Evolutionary conservation across 2,329 filamentous ascomycete species (phyloP).

Genomic region (Neofusicoccum umdonicola): DNA sequence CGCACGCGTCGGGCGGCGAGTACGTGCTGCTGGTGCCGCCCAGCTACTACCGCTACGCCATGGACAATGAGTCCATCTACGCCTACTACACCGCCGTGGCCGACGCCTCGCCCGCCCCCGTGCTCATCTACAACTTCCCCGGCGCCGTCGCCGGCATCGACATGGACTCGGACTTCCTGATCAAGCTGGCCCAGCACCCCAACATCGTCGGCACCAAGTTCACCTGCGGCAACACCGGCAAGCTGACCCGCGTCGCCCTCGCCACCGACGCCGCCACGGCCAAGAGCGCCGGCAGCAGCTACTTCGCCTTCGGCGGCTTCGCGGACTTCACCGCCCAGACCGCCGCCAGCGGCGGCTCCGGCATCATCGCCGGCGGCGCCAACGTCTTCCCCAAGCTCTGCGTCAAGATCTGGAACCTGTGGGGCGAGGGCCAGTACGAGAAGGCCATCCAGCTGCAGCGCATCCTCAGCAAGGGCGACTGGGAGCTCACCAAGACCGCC

Average conservation of each 20-base stretch:
- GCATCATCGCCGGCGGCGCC: constrained; percentile 81
- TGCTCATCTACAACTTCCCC: constrained; percentile 89
- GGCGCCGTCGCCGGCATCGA: constrained; percentile 84
- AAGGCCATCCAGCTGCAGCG: constrained; percentile 76
- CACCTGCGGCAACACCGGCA: constrained; percentile 87
- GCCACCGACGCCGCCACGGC: constrained; percentile 71
- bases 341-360: constrained; percentile 72
- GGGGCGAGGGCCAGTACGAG: constrained; percentile 67
- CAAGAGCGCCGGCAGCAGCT: constrained; percentile 48
- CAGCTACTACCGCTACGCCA: constrained; percentile 76
- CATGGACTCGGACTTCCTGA: constrained; percentile 84
- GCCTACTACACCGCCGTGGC: constrained; percentile 75
- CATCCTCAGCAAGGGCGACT: constrained; percentile 74
- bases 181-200: constrained; percentile 72
- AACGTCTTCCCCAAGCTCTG: constrained; percentile 84
- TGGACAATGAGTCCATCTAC: constrained; percentile 70
- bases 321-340: constrained; percentile 86
- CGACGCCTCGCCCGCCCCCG: constrained; percentile 70
- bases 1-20: constrained; percentile 69
- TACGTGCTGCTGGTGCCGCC: constrained; percentile 78
- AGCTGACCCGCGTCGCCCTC: constrained; percentile 76
- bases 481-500: constrained; percentile 77
- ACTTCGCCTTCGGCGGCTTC: constrained; percentile 85
- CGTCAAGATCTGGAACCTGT: constrained; percentile 75
- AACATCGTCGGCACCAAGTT: constrained; percentile 90